Base-by-base conservation (phyloP, 345 rosid species). In the Rhizophora mangle region DNA sequence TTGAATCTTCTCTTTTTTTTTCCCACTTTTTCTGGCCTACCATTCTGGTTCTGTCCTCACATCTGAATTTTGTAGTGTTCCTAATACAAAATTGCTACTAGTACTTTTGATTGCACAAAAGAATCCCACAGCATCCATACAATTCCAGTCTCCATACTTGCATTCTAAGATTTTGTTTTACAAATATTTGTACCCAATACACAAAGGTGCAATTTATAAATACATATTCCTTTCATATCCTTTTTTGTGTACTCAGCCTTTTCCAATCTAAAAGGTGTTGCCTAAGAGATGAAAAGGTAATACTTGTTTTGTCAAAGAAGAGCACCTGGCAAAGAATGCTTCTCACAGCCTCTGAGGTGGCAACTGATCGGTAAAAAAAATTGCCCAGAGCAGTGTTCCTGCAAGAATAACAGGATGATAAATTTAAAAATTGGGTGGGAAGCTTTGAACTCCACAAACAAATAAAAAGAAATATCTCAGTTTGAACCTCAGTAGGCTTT, bases 311-410 rank as follows among this genome's bases (percentile, higher is more conserved):
- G 19, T 37, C 29, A 66, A 24, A 4, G 32, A 30, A 27, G 29
- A 56, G 56, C 6, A 93, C 96, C 96, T 87, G 96, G 55, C 82
- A 70, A 54, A 91, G 94, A 73, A 91, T 91, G 72, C 73, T 87
- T 79, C 72, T 87, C 59, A 89, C 87, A 8, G 98, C 83, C 69
- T 81, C 83, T 0, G 91, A 72, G 57, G 84, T 85, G 57, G 98
- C 98, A 62, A 94, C 82, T n/a, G 78, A 60, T 76, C 72, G 82
- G 85, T 64, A 94, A 69, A 91, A 89, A 7, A 82, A 60, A 67
- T 84, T 85, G 0, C 98, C 96, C 46, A 87, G 62, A 8, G 85
- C 82, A 34, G 98, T 87, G 71, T 87, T 88, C 87, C 98, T 90
- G 83, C 72, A 62, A 59, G 43, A 78, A 78, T 16, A 65, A 43